phyloP scores from a whole-genome alignment of 139 green algal species.

The Closterium sp. region DNA sequence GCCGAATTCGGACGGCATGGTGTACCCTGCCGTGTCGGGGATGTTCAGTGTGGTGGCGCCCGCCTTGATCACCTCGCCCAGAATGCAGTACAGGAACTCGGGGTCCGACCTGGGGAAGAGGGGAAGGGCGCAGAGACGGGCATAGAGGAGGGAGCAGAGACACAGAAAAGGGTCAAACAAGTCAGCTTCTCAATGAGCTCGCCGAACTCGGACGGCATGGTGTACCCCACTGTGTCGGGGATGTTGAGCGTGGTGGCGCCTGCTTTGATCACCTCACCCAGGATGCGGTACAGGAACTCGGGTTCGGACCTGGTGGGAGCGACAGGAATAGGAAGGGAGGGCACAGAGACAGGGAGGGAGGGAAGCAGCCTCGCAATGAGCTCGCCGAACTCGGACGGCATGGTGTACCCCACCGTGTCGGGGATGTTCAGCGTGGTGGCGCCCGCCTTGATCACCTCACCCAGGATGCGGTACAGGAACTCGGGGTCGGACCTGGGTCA shows the following conservation, averaged over 20 bases:
- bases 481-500: conserved; percentile 80
- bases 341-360: too few species aligned
- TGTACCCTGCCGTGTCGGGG: too few species aligned
- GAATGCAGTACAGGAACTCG: conserved; percentile 88
- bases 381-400: conserved; percentile 91
- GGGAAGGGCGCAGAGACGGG: too few species aligned
- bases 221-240: conserved; percentile 94
- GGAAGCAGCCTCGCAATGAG: too few species aligned
- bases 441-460: conserved; percentile 88
- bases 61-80: conserved; percentile 70
- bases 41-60: conserved; percentile 96
- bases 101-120: conserved; percentile 85
- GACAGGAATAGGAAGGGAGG: too few species aligned
- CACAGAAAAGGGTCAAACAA: too few species aligned
- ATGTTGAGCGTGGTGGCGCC: conserved; percentile 99
- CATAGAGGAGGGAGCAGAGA: too few species aligned
- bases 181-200: conserved; percentile 82
- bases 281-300: conserved; percentile 88
- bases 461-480: conserved; percentile 89
- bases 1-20: too few species aligned
- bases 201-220: conserved; percentile 93
- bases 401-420: conserved; percentile 91
- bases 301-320: conserved; percentile 71
- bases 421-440: conserved; percentile 99
- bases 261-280: conserved; percentile 85